Conservation (phyloP, 148 eudicot genomes). For the Euryodendron excelsum region DNA sequence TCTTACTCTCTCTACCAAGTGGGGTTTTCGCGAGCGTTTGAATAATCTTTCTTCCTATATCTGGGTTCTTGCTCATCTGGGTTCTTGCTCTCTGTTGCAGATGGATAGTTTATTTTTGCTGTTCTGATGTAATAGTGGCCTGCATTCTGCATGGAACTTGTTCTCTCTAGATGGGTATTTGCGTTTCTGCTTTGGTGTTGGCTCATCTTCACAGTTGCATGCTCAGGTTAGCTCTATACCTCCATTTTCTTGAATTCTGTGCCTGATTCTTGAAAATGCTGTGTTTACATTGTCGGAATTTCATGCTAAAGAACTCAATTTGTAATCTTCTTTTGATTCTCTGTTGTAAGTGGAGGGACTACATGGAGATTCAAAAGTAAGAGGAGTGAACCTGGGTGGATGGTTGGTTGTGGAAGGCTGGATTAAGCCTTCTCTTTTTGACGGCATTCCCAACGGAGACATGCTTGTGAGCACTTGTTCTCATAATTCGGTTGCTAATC, state of each 20-base stretch:
- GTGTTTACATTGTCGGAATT: background rate
- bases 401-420: constrained; percentile 91
- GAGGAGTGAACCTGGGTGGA: constrained; percentile 90
- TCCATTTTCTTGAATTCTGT: background rate
- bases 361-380: constrained; percentile 59
- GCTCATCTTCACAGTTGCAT: constrained; percentile 44
- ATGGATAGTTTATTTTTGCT: constrained; percentile 17
- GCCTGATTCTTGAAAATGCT: background rate
- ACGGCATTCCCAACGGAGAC: constrained; percentile 63
- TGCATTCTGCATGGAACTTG: constrained; percentile 51
- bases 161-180: constrained; percentile 43
- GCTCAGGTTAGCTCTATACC: constrained; percentile 42
- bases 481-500: background rate
- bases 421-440: constrained; percentile 81
- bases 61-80: background rate
- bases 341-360: constrained; percentile 60
- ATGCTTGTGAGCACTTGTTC: constrained; percentile 58
- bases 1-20: background rate
- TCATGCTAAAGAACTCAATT: background rate
- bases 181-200: constrained; percentile 45
- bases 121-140: constrained; percentile 17
- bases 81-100: constrained; percentile 16
- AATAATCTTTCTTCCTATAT: constrained; percentile 7
- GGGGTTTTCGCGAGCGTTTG: constrained; percentile 13
- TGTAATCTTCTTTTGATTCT: constrained; percentile 8